phyloP scores from a whole-genome alignment of 768 basidiomycete species.

The Psilocybe azurescens region DNA sequence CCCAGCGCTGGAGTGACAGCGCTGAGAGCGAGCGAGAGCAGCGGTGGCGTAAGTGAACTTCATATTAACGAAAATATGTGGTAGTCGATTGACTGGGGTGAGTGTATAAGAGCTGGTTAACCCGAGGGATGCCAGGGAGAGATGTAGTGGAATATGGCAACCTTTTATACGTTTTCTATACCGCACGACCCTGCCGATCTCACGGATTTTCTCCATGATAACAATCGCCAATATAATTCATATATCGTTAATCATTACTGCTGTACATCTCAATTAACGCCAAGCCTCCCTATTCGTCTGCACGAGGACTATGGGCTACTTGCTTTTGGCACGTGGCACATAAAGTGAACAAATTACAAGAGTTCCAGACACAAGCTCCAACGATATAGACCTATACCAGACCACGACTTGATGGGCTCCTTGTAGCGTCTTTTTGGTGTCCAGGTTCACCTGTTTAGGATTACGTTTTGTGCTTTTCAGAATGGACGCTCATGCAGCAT shows the following conservation, averaged over 20 bases:
- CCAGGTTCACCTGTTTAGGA: background rate
- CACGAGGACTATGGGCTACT: background rate
- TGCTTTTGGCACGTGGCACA: background rate
- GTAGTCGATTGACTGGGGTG: background rate
- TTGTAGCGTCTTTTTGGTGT: background rate
- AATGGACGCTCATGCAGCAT: background rate
- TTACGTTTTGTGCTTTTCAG: background rate
- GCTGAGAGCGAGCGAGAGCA: slow-evolving; percentile 8
- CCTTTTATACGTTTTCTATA: background rate
- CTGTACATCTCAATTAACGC: background rate
- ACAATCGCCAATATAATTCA: background rate
- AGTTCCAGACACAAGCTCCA: background rate
- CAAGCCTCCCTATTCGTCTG: background rate
- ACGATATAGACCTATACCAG: background rate
- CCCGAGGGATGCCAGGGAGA: background rate
- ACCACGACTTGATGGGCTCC: background rate
- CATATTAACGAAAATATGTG: too few relatives aligned
- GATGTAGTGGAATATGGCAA: too few relatives aligned
- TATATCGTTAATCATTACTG: background rate
- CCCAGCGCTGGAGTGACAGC: slow-evolving; percentile 1
- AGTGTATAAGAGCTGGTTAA: background rate
- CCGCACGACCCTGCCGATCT: too few relatives aligned
- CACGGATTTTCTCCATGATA: background rate
- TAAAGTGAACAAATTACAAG: background rate
- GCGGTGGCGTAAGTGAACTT: slow-evolving; percentile 8